Percentiles rank a stretch among this genome's conserved stretches.
Evolutionary conservation across 306 rosid species (phyloP).

Genomic region (Inga leiocalycina): DNA sequence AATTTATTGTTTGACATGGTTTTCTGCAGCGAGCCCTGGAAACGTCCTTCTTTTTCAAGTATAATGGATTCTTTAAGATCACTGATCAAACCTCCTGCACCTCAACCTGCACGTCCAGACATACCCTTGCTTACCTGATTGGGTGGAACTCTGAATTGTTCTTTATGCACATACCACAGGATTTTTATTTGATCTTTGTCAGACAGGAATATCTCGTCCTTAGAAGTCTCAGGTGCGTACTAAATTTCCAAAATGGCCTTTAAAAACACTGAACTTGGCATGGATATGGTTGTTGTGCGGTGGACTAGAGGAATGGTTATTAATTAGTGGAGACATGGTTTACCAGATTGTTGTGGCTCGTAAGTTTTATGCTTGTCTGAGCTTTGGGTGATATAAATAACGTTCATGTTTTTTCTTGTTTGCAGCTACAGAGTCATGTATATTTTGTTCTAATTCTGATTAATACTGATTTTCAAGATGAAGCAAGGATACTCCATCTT

Average conservation of each 20-base stretch:
- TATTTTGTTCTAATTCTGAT: conserved; percentile 53
- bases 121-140: conserved; percentile 59
- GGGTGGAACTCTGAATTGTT: conserved; percentile 44
- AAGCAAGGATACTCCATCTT: conserved; percentile 48
- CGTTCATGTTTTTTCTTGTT: conserved; percentile 34
- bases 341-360: conserved; percentile 7
- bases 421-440: conserved; percentile 79
- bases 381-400: conserved; percentile 36
- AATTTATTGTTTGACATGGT: conserved; percentile 27
- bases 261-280: conserved; percentile 22
- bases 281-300: background rate
- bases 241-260: conserved; percentile 27
- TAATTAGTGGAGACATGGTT: background rate
- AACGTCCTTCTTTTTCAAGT: conserved; percentile 86
- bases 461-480: conserved; percentile 55
- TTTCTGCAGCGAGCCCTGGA: conserved; percentile 90
- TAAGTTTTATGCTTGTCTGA: background rate
- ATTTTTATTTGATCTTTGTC: conserved; percentile 55
- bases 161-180: conserved; percentile 65
- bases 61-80: conserved; percentile 90
- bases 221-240: conserved; percentile 56
- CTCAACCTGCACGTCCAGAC: conserved; percentile 71
- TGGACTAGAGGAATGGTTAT: conserved; percentile 12
- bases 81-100: conserved; percentile 69
- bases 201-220: conserved; percentile 49